These are phyloP conservation scores for Neurospora sp. DNA, from an alignment of 495 filamentous ascomycete species.

Conservation along the genomic window DNA sequence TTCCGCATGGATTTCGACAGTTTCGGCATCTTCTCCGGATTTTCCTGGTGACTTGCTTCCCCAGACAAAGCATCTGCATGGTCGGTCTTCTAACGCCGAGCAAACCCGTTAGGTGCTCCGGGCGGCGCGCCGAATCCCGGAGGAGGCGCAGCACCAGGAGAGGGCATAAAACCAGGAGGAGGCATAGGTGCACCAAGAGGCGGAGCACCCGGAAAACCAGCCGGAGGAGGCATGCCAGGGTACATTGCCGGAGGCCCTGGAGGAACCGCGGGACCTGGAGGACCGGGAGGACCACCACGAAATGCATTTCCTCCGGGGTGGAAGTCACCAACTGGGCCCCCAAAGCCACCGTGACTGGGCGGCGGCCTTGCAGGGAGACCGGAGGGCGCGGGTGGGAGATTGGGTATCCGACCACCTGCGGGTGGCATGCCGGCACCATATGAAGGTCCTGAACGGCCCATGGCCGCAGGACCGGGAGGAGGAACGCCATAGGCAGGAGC, in stretches of 20 bases:
- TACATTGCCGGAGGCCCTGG: slow-evolving; percentile 12
- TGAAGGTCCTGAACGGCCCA: slow-evolving; percentile 20
- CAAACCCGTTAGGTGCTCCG: slow-evolving; percentile 11
- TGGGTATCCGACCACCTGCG: slow-evolving; percentile 16
- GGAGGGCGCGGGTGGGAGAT: slow-evolving; percentile 55
- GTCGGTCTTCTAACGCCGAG: slow-evolving; percentile 6
- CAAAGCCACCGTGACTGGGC: slow-evolving; percentile 66
- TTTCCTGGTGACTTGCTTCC: neutral
- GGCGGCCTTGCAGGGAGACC: slow-evolving; percentile 73
- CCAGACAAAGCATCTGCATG: neutral
- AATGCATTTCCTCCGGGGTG: slow-evolving; percentile 25
- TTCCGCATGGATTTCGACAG: neutral
- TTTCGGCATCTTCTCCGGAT: neutral
- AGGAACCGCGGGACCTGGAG: slow-evolving; percentile 1
- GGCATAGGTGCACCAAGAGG: slow-evolving; percentile 20
- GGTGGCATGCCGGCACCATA: slow-evolving; percentile 19
- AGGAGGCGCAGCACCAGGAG: slow-evolving; percentile 8
- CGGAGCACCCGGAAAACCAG: slow-evolving; percentile 20
- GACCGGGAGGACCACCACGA: slow-evolving; percentile 10
- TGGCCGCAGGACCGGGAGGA: slow-evolving; percentile 35
- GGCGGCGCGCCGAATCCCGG: slow-evolving; percentile 13
- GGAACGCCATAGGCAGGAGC: slow-evolving; percentile 25
- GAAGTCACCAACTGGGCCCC: slow-evolving; percentile 59
- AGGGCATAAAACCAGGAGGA: slow-evolving; percentile 22
- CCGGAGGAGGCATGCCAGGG: slow-evolving; percentile 19